A percentile compares a stretch with the other conserved stretches of the same genome.
Conservation (phyloP, 345 rosid species). For the Trapa incisa region DNA sequence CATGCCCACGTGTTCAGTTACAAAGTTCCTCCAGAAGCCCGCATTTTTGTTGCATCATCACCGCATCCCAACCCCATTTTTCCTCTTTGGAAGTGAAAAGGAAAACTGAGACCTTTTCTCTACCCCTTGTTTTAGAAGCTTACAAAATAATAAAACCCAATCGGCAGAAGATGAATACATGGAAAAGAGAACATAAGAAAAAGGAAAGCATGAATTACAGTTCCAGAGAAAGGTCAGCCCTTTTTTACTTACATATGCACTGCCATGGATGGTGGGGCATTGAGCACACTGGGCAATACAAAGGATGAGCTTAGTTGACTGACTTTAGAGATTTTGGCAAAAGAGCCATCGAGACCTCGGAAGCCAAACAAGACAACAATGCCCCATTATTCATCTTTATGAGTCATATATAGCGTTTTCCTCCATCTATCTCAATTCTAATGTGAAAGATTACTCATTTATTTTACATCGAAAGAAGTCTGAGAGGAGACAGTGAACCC, state of each 20-base stretch:
- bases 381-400: not conserved
- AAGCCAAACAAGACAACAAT: not conserved
- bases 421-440: no score
- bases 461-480: no score
- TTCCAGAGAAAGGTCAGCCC: not conserved
- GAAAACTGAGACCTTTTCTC: slow-evolving; percentile 1
- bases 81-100: not conserved
- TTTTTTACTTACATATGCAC: not conserved
- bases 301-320: not conserved
- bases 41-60: not conserved
- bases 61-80: not conserved
- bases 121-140: not conserved
- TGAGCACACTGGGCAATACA: not conserved
- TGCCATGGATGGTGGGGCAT: not conserved
- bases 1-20: slow-evolving; percentile 1
- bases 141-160: slow-evolving; percentile 10
- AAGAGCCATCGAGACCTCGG: not conserved
- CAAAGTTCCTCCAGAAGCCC: not conserved
- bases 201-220: not conserved
- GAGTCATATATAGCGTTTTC: no score
- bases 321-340: not conserved
- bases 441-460: no score
- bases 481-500: not conserved
- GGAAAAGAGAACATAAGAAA: not conserved
- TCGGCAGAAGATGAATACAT: slow-evolving; percentile 1